phyloP scores from a whole-genome alignment of 768 basidiomycete genomes.

The Trametes gibbosa region DNA sequence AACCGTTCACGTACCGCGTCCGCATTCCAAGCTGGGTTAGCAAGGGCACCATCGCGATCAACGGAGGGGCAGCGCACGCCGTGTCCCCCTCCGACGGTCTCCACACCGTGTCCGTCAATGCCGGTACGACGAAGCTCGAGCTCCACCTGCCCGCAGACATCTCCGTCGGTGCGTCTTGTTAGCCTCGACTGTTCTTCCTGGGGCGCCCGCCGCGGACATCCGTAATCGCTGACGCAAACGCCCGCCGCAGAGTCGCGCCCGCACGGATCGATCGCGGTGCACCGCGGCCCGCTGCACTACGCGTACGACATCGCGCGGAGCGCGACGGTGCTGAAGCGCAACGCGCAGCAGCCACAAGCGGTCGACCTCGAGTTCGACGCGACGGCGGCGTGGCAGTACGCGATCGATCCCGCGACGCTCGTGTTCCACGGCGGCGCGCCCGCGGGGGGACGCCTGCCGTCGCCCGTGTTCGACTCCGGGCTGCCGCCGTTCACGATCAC shows the following conservation, averaged over 20 bases:
- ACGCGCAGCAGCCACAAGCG: conserved; percentile 44
- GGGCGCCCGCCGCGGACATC: neutral
- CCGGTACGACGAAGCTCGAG: conserved; percentile 44
- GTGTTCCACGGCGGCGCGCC: conserved; percentile 27
- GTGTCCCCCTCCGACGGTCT: conserved; percentile 44
- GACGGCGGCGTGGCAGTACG: conserved; percentile 48
- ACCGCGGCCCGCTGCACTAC: conserved; percentile 54
- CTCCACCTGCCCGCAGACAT: conserved; percentile 48
- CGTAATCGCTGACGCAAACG: too few species aligned
- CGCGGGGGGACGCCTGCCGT: conserved; percentile 25
- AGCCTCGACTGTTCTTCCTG: neutral
- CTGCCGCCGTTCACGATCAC: conserved; percentile 46
- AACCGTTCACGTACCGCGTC: conserved; percentile 45
- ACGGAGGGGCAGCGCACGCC: conserved; percentile 34
- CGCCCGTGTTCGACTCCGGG: conserved; percentile 43
- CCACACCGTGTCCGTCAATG: conserved; percentile 38
- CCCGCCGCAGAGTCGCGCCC: conserved; percentile 49
- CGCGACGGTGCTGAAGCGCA: conserved; percentile 37
- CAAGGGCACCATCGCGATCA: conserved; percentile 42
- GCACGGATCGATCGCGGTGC: conserved; percentile 50
- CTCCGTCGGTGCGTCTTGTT: conserved; percentile 39
- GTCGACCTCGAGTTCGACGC: conserved; percentile 51
- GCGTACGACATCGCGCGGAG: conserved; percentile 47
- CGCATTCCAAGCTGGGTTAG: conserved; percentile 52
- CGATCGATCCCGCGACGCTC: conserved; percentile 45